A percentile compares a stretch with the other conserved stretches of the same genome.
Evolutionary conservation across 148 eudicot species (phyloP).

Genomic region (Camellia lanceoleosa): DNA sequence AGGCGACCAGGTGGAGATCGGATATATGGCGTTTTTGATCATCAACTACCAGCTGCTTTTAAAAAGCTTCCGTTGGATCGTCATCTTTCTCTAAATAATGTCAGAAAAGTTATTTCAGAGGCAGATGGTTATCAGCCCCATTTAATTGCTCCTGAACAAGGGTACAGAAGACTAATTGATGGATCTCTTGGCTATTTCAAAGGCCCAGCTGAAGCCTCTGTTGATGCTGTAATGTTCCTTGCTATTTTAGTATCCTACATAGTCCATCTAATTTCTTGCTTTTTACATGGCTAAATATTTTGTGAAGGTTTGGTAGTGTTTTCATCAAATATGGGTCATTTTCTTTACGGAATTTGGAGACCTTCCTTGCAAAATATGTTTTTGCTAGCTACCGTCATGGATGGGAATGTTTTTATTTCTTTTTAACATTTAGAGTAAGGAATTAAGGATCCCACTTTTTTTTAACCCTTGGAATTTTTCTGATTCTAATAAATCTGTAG

Average conservation of each 20-base stretch:
- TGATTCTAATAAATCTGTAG: neutral
- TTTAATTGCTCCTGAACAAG: constrained; percentile 98
- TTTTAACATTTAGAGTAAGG: neutral
- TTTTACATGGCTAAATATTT: too few species aligned
- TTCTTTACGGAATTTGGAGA: neutral
- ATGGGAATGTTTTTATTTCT: neutral
- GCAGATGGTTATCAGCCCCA: constrained; percentile 99
- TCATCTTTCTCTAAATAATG: constrained; percentile 88
- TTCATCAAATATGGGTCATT: neutral
- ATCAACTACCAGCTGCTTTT: constrained; percentile 96
- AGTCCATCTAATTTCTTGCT: neutral
- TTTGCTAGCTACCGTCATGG: neutral
- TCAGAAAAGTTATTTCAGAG: constrained; percentile 89
- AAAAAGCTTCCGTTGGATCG: constrained; percentile 99
- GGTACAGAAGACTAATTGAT: constrained; percentile 93
- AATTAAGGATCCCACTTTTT: neutral
- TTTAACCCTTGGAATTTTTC: neutral
- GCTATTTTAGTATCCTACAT: neutral
- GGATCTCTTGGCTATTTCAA: constrained; percentile 97
- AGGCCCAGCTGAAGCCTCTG: constrained; percentile 99
- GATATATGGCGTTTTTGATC: constrained; percentile 92
- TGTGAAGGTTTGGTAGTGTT: too few species aligned
- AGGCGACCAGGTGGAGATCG: constrained; percentile 99
- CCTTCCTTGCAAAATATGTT: neutral
- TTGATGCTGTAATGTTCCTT: constrained; percentile 75